A percentile compares a stretch with the other conserved stretches of the same genome.
phyloP scores from a whole-genome alignment of 306 rosid species.

The Citrullus colocynthis region DNA sequence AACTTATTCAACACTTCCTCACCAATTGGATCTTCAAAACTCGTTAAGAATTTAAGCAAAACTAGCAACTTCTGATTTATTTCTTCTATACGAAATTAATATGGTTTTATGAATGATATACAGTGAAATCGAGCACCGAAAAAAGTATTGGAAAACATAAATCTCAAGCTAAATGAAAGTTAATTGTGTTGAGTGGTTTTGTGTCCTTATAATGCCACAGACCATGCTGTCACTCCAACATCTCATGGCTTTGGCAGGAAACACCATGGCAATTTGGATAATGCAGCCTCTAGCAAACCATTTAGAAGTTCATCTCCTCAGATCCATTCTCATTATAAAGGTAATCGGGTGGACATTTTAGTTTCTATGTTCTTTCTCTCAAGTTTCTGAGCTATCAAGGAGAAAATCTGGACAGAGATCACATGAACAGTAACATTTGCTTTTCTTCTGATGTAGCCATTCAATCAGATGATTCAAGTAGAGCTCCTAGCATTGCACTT shows the following conservation, averaged over 20 bases:
- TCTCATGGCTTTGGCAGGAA: slow-evolving; percentile 22
- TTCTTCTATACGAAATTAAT: neutral
- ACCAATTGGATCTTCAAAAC: neutral
- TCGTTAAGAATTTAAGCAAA: neutral
- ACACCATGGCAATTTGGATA: slow-evolving; percentile 5
- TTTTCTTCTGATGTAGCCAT: slow-evolving; percentile 22
- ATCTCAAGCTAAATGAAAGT: neutral
- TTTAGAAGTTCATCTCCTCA: neutral
- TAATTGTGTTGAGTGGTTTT: neutral
- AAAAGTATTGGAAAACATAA: neutral
- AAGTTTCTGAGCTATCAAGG: neutral
- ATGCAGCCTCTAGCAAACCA: slow-evolving; percentile 9
- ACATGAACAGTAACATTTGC: neutral
- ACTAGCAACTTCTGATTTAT: neutral
- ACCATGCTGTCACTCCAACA: slow-evolving; percentile 15
- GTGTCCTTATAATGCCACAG: slow-evolving; percentile 10
- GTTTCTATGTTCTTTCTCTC: slow-evolving; percentile 1
- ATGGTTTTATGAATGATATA: neutral
- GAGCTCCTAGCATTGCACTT: slow-evolving; percentile 34
- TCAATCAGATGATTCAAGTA: slow-evolving; percentile 18
- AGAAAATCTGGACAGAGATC: neutral
- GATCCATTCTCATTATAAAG: slow-evolving; percentile 14
- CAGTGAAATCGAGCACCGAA: neutral
- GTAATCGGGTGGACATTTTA: neutral
- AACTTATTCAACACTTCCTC: neutral